Evolutionary conservation across 75 land plant genomes (phyloP).

Genomic region (Isoetes taiwanensis): DNA sequence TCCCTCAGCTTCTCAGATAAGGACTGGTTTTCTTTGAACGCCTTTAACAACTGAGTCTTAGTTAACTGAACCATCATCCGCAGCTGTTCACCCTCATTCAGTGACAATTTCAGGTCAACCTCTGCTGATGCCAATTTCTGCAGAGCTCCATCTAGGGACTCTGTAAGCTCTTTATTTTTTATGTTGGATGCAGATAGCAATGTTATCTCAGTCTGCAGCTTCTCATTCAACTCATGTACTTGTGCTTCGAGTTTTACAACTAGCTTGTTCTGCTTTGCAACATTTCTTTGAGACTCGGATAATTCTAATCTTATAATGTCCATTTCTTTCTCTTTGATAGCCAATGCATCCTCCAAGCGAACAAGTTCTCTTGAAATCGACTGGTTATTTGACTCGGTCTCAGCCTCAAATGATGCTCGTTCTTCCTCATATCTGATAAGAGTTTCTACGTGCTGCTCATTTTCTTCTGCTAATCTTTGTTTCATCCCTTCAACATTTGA

Average conservation of each 20-base stretch:
- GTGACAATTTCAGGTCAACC: not conserved
- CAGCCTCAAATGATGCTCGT: constrained; percentile 5
- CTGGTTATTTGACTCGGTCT: not conserved
- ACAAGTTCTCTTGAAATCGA: not conserved
- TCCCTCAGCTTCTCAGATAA: not conserved
- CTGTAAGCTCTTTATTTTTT: not conserved
- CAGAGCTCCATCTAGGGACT: constrained; percentile 9
- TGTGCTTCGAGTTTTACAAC: not conserved
- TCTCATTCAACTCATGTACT: not conserved
- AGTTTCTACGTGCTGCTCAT: constrained; percentile 12
- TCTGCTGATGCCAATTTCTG: not conserved
- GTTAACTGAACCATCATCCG: not conserved
- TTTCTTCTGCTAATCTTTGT: constrained; percentile 7
- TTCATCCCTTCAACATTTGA: constrained; percentile 9
- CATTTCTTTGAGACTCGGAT: not conserved
- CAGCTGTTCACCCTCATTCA: constrained; percentile 9
- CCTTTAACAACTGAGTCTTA: not conserved
- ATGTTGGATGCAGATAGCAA: not conserved
- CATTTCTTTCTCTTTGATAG: not conserved
- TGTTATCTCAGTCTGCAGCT: not conserved
- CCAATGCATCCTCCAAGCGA: constrained; percentile 1
- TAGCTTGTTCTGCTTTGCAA: not conserved
- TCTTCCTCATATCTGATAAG: constrained; percentile 16
- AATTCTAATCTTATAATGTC: not conserved
- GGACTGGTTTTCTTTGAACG: constrained; percentile 8